Conservation (phyloP, 2,329 filamentous ascomycete species). For the Aspergillus aculeatus region DNA sequence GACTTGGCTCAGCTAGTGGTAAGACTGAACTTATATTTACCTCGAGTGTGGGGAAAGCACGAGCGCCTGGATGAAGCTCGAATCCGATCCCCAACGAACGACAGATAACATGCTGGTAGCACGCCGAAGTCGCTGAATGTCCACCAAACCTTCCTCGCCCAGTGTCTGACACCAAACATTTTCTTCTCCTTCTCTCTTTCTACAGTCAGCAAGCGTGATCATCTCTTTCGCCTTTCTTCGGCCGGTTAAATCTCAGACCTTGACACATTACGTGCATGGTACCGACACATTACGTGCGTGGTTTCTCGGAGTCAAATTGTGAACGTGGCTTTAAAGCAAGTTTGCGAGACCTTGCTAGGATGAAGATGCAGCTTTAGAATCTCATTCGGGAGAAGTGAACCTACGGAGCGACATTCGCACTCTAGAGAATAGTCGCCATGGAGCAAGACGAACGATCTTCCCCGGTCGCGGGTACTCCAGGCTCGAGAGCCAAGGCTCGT, state of each 20-base stretch:
- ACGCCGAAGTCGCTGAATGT: not conserved
- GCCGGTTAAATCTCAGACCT: not conserved
- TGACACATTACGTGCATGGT: not conserved
- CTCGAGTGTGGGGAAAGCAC: slow-evolving; percentile 6
- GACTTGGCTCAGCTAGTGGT: not conserved
- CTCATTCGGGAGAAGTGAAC: not conserved
- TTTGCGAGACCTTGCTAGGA: not conserved
- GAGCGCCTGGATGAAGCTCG: not conserved
- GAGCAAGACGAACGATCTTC: slow-evolving; percentile 21
- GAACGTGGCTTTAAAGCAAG: not conserved
- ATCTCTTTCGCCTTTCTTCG: not conserved
- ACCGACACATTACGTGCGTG: not conserved
- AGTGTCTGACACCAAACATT: not conserved
- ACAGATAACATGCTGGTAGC: not conserved
- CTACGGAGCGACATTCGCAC: not conserved
- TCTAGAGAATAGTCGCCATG: slow-evolving; percentile 4
- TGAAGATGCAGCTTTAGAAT: not conserved
- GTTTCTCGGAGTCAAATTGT: not conserved
- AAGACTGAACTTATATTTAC: not conserved
- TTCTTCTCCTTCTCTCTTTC: not conserved
- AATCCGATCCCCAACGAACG: not conserved
- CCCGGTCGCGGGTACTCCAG: slow-evolving; percentile 11
- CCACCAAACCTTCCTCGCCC: not conserved
- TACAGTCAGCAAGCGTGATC: not conserved
- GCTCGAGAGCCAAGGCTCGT: slow-evolving; percentile 21